Base-by-base conservation (phyloP, 371 early-diverging fungal species). In the Rhizomucor pusillus region DNA sequence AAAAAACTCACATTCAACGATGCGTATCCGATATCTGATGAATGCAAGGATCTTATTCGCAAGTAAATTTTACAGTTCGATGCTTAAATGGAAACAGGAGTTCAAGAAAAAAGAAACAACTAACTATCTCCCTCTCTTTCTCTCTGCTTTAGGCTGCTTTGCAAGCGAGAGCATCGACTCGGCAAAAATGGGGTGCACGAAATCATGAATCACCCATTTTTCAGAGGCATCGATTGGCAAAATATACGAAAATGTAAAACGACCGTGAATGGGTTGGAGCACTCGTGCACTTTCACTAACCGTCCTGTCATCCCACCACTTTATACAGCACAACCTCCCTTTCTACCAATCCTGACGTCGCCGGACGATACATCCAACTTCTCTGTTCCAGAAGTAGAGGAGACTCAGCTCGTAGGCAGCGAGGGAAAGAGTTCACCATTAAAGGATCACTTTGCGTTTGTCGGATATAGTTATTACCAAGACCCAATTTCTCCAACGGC, bases 331-430 rank as follows among this genome's bases (percentile, higher is more conserved):
- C 75, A 59, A 19, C 91, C 95, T 11, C 93, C 95, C 1, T 95
- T 95, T 73, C 69, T 90, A 10, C 95, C 95, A 9, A 72, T 84
- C 5, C 80, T 93, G 22, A 78, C 79, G 46, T 84, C 93, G 5
- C 87, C 90, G 10, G 89, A 88, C 40, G 95, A 95, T 58, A 91
- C 93, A 0, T 84, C 90, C 23, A 91, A 92, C 59, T 95, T 95
- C 69, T 81, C 87, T 33, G 82, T 85, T 33, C 80, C 81, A 16
- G 90, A 90, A 43, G 81, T 81, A 12, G 75, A 83, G 39, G 83
- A 9, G 24, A 40, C 45, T 11, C 45, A 29, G 57, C 55, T 60
- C 68, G 69, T 49, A 60, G 69, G 43, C 60, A 66, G 46, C 54
- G 59, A 39, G 52, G 62, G 58, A 54, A 64, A 67, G 34, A 62